Conservation (phyloP, 495 filamentous ascomycete species). For the Cetradonia linearis region DNA sequence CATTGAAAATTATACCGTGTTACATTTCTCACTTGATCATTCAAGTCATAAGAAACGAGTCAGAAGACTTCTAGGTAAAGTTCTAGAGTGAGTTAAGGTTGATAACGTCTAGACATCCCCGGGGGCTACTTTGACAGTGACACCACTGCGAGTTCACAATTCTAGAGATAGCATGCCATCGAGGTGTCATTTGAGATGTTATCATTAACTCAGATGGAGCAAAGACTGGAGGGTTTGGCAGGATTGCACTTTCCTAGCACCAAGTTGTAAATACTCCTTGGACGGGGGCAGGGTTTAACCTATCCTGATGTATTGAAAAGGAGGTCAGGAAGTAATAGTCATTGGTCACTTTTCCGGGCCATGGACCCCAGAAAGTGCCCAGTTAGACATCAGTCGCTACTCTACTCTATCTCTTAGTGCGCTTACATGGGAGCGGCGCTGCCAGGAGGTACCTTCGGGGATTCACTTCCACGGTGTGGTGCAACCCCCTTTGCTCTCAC, state of each 20-base stretch:
- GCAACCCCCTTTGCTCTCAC: too few relatives aligned
- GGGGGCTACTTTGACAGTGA: neutral
- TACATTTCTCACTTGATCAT: neutral
- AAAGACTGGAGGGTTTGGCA: too few relatives aligned
- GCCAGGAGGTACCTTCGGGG: too few relatives aligned
- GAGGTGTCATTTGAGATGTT: neutral
- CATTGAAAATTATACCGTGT: too few relatives aligned
- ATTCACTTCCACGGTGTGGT: too few relatives aligned
- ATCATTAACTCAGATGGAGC: neutral
- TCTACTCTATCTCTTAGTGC: neutral
- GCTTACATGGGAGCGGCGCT: too few relatives aligned
- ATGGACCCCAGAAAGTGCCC: neutral
- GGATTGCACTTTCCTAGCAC: neutral
- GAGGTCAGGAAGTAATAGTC: neutral
- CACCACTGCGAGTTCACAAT: neutral
- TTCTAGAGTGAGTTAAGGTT: neutral
- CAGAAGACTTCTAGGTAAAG: neutral
- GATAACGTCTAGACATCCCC: neutral
- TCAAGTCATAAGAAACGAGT: neutral
- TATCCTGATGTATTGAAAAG: neutral
- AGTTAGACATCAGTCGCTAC: neutral
- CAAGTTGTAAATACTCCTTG: neutral
- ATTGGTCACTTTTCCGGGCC: neutral
- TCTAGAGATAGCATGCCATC: neutral
- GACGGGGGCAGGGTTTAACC: neutral